A percentile compares a stretch with the other conserved stretches of the same genome.
phyloP scores from a whole-genome alignment of 805 yeast genomes.

The Pichia ethanolica region DNA sequence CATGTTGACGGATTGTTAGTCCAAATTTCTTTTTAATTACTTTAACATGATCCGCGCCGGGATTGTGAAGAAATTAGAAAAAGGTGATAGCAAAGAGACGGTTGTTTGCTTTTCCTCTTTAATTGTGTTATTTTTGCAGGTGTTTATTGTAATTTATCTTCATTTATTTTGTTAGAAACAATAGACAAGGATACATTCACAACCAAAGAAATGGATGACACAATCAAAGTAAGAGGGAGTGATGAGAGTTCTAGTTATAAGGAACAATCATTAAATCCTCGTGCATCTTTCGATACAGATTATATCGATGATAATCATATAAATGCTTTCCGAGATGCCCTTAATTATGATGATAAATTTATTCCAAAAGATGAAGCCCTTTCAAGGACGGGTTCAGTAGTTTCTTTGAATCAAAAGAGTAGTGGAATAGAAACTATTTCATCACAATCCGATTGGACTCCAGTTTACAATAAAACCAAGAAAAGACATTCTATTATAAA shows the following conservation, averaged over 20 bases:
- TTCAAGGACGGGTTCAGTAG: background rate
- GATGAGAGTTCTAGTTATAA: background rate
- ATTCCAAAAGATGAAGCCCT: background rate
- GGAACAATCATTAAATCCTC: background rate
- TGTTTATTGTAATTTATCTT: too few relatives aligned
- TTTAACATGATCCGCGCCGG: too few relatives aligned
- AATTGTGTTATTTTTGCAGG: too few relatives aligned
- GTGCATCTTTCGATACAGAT: slow-evolving; percentile 19
- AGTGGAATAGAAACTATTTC: slow-evolving; percentile 21
- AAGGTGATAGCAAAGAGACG: too few relatives aligned
- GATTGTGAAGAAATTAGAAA: too few relatives aligned
- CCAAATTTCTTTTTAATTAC: too few relatives aligned
- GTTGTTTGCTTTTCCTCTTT: too few relatives aligned
- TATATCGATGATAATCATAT: slow-evolving; percentile 25
- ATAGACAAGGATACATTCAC: too few relatives aligned
- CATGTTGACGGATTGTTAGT: too few relatives aligned
- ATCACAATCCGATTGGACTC: slow-evolving; percentile 42
- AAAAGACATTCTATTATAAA: slow-evolving; percentile 6
- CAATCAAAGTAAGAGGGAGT: background rate
- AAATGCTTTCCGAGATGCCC: slow-evolving; percentile 31
- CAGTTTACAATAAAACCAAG: slow-evolving; percentile 28
- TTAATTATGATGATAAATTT: slow-evolving; percentile 26
- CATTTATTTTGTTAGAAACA: too few relatives aligned
- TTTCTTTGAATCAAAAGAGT: background rate
- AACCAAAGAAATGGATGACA: background rate